A percentile compares a stretch with the other conserved stretches of the same genome.
Conservation (phyloP, 1,284 basidiomycete genomes). For the Fomitopsis betulina region DNA sequence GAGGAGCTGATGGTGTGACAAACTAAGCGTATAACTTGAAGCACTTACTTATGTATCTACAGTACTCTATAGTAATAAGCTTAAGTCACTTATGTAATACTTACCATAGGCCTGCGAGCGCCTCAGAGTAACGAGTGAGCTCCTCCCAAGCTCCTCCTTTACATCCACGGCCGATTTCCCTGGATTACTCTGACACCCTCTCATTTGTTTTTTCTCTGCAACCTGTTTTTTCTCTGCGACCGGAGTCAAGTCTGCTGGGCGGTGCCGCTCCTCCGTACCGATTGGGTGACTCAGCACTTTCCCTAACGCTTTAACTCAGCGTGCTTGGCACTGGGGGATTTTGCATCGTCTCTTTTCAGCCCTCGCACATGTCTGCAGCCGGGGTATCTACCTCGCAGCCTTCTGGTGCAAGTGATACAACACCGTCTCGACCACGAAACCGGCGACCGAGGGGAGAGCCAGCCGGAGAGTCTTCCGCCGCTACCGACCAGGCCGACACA, state of each 20-base stretch:
- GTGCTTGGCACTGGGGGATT: not conserved
- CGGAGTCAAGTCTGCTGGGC: not conserved
- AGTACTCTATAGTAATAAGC: too few species aligned
- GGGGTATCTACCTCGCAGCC: not conserved
- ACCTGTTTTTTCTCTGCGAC: too few species aligned
- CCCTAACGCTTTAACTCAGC: not conserved
- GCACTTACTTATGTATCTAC: too few species aligned
- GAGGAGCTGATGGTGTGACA: too few species aligned
- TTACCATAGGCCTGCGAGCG: too few species aligned
- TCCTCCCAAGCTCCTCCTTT: too few species aligned
- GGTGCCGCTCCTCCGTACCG: not conserved
- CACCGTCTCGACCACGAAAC: not conserved
- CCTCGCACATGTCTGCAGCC: not conserved
- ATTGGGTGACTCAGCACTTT: not conserved
- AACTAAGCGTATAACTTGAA: too few species aligned
- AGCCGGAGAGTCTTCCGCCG: not conserved
- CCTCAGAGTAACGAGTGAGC: too few species aligned
- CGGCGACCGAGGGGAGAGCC: not conserved
- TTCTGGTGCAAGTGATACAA: not conserved
- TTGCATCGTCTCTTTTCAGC: not conserved
- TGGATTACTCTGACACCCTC: too few species aligned
- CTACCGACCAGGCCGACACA: not conserved
- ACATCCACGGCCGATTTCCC: too few species aligned
- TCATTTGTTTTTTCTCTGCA: too few species aligned
- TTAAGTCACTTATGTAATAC: too few species aligned